These are phyloP conservation scores for Thelonectria rubi DNA, from an alignment of 2,329 filamentous ascomycete species.

Conservation along the genomic window DNA sequence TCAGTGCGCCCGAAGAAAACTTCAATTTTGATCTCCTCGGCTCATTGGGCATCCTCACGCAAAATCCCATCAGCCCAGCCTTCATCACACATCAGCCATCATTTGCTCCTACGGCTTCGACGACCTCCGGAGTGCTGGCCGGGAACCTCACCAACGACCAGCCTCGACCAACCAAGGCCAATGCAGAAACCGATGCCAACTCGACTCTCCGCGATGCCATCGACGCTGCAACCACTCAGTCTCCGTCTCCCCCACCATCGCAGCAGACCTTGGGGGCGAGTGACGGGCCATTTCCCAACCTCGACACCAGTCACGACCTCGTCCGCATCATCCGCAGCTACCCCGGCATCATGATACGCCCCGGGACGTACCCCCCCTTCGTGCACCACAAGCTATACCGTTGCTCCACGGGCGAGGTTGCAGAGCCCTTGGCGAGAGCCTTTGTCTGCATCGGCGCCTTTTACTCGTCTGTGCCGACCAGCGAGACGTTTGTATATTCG, in stretches of 20 bases:
- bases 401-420: constrained; percentile 19
- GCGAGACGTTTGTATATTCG: not conserved
- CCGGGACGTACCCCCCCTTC: constrained; percentile 23
- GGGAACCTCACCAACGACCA: not conserved
- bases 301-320: constrained; percentile 14
- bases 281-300: not conserved
- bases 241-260: not conserved
- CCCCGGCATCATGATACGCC: constrained; percentile 19
- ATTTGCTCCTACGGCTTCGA: not conserved
- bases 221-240: not conserved
- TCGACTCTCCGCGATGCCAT: not conserved
- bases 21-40: not conserved
- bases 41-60: not conserved
- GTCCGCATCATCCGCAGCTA: constrained; percentile 19
- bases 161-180: not conserved
- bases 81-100: not conserved
- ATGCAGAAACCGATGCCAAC: not conserved
- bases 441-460: not conserved
- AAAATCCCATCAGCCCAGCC: not conserved
- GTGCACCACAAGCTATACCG: constrained; percentile 27
- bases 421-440: constrained; percentile 17
- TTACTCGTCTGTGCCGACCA: not conserved
- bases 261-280: not conserved
- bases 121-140: not conserved
- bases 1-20: not conserved